phyloP scores from a whole-genome alignment of 257 asterid species.

The Solanum lycopersicoides region DNA sequence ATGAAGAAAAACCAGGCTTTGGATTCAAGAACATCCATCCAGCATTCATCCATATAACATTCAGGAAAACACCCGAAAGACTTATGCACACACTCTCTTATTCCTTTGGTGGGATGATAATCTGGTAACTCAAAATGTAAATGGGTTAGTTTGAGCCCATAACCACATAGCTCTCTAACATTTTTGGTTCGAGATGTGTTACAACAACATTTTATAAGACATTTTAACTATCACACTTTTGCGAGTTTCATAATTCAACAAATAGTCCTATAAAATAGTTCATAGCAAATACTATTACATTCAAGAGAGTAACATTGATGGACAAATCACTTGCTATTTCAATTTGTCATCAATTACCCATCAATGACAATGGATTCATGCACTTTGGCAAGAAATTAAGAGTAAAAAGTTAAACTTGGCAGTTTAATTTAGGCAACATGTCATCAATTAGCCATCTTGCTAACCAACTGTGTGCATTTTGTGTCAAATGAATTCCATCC shows the following conservation, averaged over 20 bases:
- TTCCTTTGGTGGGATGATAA: background rate
- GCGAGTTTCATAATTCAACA: background rate
- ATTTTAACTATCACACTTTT: background rate
- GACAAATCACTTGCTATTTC: background rate
- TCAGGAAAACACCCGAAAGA: background rate
- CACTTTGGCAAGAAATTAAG: background rate
- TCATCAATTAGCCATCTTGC: background rate
- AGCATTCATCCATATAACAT: conserved; percentile 46
- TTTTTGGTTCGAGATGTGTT: background rate
- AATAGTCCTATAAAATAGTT: background rate
- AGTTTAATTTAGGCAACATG: background rate
- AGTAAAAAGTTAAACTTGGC: background rate
- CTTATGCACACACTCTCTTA: background rate
- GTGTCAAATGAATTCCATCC: conserved; percentile 25
- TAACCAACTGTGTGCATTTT: conserved; percentile 3
- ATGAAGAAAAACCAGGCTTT: background rate
- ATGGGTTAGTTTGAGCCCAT: background rate
- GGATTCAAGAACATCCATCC: conserved; percentile 18
- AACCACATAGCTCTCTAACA: background rate
- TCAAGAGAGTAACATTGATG: background rate
- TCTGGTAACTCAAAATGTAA: background rate
- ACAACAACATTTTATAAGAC: too few species aligned
- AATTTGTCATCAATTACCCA: background rate
- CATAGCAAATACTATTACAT: background rate
- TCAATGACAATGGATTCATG: background rate